Base-by-base conservation (phyloP, 495 filamentous ascomycete genomes). In the Lophiostoma macrostomum region DNA sequence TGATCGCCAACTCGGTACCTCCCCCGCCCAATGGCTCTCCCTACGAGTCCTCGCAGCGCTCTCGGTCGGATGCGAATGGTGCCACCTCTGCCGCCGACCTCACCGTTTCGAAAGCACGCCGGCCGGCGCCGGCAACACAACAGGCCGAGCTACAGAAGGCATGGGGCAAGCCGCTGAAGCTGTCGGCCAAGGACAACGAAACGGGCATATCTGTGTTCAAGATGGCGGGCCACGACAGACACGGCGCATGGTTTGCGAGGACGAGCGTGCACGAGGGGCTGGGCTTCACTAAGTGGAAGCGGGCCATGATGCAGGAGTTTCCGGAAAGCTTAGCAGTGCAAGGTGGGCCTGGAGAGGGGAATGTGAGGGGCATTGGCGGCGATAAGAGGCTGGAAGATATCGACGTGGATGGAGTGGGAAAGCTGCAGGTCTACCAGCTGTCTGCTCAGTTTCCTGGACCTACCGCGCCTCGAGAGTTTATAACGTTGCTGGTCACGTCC, bases 391-490 rank as follows among this genome's bases (percentile, higher is more conserved):
- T 96, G 4, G 89, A 84, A 67, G 73, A 71, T 30, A 68, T 73
- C 24, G 70, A 68, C 3, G 73, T 81, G 5, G 67, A 79, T 5
- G 80, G 74, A 1, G 63, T 77, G 14, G 84, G 83, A 4, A 79
- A 65, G 57, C 58, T 82, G 40, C 79, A 82, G 71, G 87, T 96
- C 5, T 95, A 86, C 59, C 83, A 90, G 60, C 76, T 95, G 0
- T 89, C 85, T 3, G 91, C 90, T 2, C 85, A 90, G 70, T 96
- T 96, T 65, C 90, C 91, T 0, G 87, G 86, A 4, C 91, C 91
- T 16, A 90, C 88, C 1, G 79, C 90, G 8, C 83, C 91, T 22
- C 74, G 91, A 63, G 93, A 96, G 63, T 96, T 96, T 69, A 81
- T 96, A 25, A 81, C 83, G 10, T 67, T 91, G 60, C 74, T 88